A percentile compares a stretch with the other conserved stretches of the same genome.
phyloP scores from a whole-genome alignment of 2,329 filamentous ascomycete genomes.

The Hortaea sp. region DNA sequence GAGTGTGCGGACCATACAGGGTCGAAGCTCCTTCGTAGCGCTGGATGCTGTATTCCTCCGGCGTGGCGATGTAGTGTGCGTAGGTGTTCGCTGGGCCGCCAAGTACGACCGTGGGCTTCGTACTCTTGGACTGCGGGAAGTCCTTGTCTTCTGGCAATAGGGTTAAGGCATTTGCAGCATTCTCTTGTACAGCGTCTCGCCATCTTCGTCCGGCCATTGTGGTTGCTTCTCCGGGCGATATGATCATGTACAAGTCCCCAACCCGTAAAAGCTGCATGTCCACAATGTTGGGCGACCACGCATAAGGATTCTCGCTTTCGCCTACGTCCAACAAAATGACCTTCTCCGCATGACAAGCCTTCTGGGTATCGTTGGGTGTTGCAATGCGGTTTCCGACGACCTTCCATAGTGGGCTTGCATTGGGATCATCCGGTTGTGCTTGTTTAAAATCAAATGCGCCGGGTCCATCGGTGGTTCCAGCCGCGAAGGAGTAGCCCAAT shows the following conservation, averaged over 20 bases:
- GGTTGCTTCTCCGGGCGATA: slow-evolving; percentile 59
- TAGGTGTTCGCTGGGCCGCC: slow-evolving; percentile 88
- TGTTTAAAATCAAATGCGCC: slow-evolving; percentile 92
- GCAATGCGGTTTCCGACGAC: slow-evolving; percentile 65
- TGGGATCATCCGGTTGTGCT: slow-evolving; percentile 63
- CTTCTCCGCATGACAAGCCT: slow-evolving; percentile 68
- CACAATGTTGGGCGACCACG: slow-evolving; percentile 85
- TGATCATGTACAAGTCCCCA: slow-evolving; percentile 76
- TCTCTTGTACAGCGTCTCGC: slow-evolving; percentile 59
- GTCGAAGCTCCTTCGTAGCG: slow-evolving; percentile 94
- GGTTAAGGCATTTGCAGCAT: slow-evolving; percentile 23
- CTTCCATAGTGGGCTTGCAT: slow-evolving; percentile 69
- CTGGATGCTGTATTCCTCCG: slow-evolving; percentile 73
- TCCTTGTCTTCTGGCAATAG: slow-evolving; percentile 23
- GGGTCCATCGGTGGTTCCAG: slow-evolving; percentile 83
- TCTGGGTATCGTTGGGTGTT: slow-evolving; percentile 58
- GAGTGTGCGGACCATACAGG: slow-evolving; percentile 70
- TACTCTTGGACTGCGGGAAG: too few relatives aligned
- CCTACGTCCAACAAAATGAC: slow-evolving; percentile 83
- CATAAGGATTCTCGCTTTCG: slow-evolving; percentile 65
- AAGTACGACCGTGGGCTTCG: slow-evolving; percentile 62
- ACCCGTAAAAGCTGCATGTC: slow-evolving; percentile 79
- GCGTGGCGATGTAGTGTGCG: slow-evolving; percentile 68
- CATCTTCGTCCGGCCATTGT: slow-evolving; percentile 89
- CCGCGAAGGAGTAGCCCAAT: slow-evolving; percentile 85